These are phyloP conservation scores for Candida odintsovae DNA, from an alignment of 805 yeast genomes.

Conservation along the genomic window DNA sequence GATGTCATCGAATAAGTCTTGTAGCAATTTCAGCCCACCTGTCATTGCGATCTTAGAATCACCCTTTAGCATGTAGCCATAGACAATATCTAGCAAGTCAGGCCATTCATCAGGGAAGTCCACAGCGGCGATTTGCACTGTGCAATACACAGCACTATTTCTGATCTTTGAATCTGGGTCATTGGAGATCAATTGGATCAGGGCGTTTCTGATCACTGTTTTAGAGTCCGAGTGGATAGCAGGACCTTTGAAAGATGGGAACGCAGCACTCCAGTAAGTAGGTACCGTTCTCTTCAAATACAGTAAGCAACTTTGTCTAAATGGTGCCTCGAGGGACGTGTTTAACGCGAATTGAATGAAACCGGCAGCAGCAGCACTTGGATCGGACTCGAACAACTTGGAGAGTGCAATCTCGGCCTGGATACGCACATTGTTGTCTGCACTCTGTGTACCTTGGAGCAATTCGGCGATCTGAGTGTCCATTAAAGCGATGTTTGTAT, in stretches of 20 bases:
- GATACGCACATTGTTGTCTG: conserved; percentile 33
- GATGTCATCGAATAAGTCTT: conserved; percentile 80
- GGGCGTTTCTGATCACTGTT: conserved; percentile 38
- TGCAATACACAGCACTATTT: conserved; percentile 62
- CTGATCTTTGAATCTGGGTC: conserved; percentile 54
- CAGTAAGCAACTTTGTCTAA: conserved; percentile 59
- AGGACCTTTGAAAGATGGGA: conserved; percentile 66
- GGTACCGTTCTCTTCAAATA: conserved; percentile 66
- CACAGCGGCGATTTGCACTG: conserved; percentile 78
- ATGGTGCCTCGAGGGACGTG: conserved; percentile 24
- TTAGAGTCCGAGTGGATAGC: conserved; percentile 53
- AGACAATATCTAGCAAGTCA: conserved; percentile 45
- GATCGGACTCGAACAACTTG: conserved; percentile 37
- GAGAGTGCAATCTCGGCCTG: conserved; percentile 31
- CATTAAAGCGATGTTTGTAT: conserved; percentile 1
- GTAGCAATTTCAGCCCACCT: conserved; percentile 39
- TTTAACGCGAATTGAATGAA: conserved; percentile 39
- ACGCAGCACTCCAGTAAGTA: conserved; percentile 77
- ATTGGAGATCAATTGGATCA: conserved; percentile 42
- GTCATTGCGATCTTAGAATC: conserved; percentile 9
- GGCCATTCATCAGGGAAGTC: conserved; percentile 99
- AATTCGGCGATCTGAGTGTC: conserved; percentile 10
- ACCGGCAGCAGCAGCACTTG: conserved; percentile 38
- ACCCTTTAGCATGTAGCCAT: conserved; percentile 29
- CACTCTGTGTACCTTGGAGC: conserved; percentile 28